Percentiles rank a stretch among this genome's conserved stretches.
phyloP scores from a whole-genome alignment of 768 basidiomycete genomes.

The Pleurotus tuber-regium region DNA sequence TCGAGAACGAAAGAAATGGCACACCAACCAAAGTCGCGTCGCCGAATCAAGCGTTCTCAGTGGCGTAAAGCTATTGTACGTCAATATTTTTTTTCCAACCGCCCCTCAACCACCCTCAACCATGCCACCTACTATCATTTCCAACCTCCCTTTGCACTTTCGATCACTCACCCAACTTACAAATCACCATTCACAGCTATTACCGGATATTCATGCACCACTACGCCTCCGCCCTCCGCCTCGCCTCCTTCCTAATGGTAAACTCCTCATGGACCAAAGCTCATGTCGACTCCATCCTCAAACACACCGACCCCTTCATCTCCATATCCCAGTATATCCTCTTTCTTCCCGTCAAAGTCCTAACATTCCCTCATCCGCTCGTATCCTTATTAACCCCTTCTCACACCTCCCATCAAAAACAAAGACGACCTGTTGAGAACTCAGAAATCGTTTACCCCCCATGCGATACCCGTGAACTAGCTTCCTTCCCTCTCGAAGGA shows the following conservation, averaged over 20 bases:
- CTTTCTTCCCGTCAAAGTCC: conserved; percentile 34
- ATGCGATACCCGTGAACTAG: conserved; percentile 81
- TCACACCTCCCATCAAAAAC: conserved; percentile 15
- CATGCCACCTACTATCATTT: too few species aligned
- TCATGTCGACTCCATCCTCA: conserved; percentile 77
- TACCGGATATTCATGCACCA: conserved; percentile 86
- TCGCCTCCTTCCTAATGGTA: conserved; percentile 81
- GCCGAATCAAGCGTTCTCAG: conserved; percentile 57
- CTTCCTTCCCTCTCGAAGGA: conserved; percentile 46
- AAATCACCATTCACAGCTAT: conserved; percentile 75
- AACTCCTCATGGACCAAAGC: conserved; percentile 94
- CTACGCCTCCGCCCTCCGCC: conserved; percentile 73
- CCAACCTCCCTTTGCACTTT: too few species aligned
- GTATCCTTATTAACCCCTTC: conserved; percentile 27
- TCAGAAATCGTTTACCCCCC: conserved; percentile 81
- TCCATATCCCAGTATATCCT: conserved; percentile 40
- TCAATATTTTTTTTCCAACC: conserved; percentile 11
- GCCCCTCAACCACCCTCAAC: background rate
- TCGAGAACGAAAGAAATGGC: conserved; percentile 48
- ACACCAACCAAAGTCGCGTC: conserved; percentile 60
- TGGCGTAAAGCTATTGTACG: conserved; percentile 61
- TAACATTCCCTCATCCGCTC: too few species aligned
- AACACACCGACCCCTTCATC: conserved; percentile 48
- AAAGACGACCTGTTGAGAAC: too few species aligned
- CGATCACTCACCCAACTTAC: too few species aligned